These are phyloP conservation scores for Hydrangea macrophylla DNA, from an alignment of 148 eudicot species.

Conservation along the genomic window DNA sequence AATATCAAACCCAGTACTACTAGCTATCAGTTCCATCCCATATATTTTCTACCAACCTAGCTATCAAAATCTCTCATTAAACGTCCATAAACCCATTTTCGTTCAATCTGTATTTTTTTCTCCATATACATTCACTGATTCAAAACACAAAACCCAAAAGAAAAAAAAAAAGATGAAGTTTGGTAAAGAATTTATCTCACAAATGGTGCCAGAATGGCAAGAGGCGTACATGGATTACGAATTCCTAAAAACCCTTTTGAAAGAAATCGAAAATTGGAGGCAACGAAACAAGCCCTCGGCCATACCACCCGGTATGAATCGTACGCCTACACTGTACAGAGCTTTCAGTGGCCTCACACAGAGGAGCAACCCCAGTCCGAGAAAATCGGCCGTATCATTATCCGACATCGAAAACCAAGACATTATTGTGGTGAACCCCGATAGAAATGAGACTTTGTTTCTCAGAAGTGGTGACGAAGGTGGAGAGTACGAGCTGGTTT, in stretches of 20 bases:
- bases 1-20: too few species aligned
- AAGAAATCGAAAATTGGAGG: conserved; percentile 19
- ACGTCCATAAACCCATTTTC: too few species aligned
- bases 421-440: conserved; percentile 18
- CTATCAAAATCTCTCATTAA: too few species aligned
- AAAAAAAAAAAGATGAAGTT: conserved; percentile 20
- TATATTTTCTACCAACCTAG: too few species aligned
- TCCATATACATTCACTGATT: not conserved
- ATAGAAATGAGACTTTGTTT: conserved; percentile 17
- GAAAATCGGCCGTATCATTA: not conserved
- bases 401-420: conserved; percentile 21
- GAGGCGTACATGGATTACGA: conserved; percentile 26
- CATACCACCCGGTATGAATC: not conserved
- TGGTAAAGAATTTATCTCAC: conserved; percentile 24
- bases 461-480: conserved; percentile 18
- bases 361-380: not conserved
- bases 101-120: too few species aligned
- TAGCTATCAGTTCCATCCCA: too few species aligned
- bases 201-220: conserved; percentile 38
- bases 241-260: conserved; percentile 16
- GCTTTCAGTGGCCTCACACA: conserved; percentile 27
- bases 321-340: conserved; percentile 21
- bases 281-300: not conserved
- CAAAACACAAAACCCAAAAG: not conserved
- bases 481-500: conserved; percentile 24